A percentile compares a stretch with the other conserved stretches of the same genome.
phyloP scores from a whole-genome alignment of 768 basidiomycete species.

The Lepiota subincarnata region DNA sequence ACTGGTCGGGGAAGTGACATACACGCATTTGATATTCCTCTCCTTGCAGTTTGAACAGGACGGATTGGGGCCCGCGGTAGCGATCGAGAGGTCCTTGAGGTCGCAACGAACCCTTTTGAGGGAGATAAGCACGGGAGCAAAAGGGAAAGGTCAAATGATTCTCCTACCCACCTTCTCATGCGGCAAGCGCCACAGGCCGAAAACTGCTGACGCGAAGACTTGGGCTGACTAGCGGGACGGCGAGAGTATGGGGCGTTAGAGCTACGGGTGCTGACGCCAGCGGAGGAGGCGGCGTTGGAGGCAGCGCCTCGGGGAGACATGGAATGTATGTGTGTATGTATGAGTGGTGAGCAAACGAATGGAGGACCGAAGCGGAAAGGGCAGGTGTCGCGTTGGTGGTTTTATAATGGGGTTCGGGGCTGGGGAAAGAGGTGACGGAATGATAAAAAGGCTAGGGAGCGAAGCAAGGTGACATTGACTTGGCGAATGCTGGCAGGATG shows the following conservation, averaged over 20 bases:
- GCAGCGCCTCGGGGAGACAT: conserved; percentile 58
- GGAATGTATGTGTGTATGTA: conserved; percentile 15
- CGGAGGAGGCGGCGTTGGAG: conserved; percentile 29
- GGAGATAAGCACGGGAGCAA: background rate
- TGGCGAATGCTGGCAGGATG: conserved; percentile 26
- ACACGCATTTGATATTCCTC: conserved; percentile 92
- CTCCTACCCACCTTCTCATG: conserved; percentile 80
- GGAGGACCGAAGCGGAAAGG: conserved; percentile 22
- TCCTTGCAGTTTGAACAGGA: conserved; percentile 89
- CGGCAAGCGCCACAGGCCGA: conserved; percentile 94
- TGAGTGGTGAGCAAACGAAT: conserved; percentile 13
- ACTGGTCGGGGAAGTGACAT: conserved; percentile 30
- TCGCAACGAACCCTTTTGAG: conserved; percentile 88
- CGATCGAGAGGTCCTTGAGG: conserved; percentile 74
- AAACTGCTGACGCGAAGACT: conserved; percentile 79
- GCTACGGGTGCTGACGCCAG: conserved; percentile 27
- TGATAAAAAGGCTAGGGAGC: conserved; percentile 26
- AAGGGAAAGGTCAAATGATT: conserved; percentile 16
- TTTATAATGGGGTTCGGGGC: conserved; percentile 33
- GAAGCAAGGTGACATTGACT: conserved; percentile 29
- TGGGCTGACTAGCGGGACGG: conserved; percentile 56
- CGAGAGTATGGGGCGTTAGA: conserved; percentile 42
- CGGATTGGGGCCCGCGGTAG: conserved; percentile 40
- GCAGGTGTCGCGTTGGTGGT: conserved; percentile 21
- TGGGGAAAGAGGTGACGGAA: conserved; percentile 26